Conservation (phyloP, 345 rosid genomes). For the Gossypium arboreum region DNA sequence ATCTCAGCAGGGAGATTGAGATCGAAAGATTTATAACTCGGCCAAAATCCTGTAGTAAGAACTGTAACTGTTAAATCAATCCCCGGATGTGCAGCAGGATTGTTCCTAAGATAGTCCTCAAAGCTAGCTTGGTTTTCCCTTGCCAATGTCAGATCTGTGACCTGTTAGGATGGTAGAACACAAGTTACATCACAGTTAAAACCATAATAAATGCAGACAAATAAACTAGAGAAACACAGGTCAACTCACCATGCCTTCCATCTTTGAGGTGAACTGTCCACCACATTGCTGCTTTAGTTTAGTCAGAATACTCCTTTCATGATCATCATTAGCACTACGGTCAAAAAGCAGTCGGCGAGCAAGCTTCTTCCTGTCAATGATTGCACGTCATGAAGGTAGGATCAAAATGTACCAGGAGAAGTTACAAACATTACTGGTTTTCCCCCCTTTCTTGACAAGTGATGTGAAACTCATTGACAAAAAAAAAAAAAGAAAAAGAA, state of each 20-base stretch:
- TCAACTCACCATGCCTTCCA: conserved; percentile 64
- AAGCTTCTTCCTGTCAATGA: conserved; percentile 54
- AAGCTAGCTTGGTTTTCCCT: conserved; percentile 59
- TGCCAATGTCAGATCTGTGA: conserved; percentile 67
- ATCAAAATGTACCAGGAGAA: not conserved
- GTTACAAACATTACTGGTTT: not conserved
- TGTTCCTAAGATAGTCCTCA: conserved; percentile 51
- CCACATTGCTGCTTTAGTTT: conserved; percentile 66
- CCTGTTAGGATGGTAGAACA: conserved; percentile 33
- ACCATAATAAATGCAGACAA: not conserved
- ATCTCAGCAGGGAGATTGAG: conserved; percentile 63
- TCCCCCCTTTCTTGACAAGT: not conserved
- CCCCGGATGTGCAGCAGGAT: conserved; percentile 46
- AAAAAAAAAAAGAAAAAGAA: not conserved
- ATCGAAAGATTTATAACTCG: conserved; percentile 68
- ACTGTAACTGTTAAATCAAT: conserved; percentile 63
- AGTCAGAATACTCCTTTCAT: conserved; percentile 56
- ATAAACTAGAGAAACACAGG: not conserved
- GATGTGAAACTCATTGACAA: not conserved
- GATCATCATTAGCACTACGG: conserved; percentile 53
- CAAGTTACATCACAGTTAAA: not conserved
- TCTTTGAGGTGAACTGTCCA: conserved; percentile 61
- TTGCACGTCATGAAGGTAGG: not conserved
- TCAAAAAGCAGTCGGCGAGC: conserved; percentile 60
- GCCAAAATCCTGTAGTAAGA: conserved; percentile 78